phyloP scores from a whole-genome alignment of 2,329 filamentous ascomycete species.

The Graphilbum sp. region DNA sequence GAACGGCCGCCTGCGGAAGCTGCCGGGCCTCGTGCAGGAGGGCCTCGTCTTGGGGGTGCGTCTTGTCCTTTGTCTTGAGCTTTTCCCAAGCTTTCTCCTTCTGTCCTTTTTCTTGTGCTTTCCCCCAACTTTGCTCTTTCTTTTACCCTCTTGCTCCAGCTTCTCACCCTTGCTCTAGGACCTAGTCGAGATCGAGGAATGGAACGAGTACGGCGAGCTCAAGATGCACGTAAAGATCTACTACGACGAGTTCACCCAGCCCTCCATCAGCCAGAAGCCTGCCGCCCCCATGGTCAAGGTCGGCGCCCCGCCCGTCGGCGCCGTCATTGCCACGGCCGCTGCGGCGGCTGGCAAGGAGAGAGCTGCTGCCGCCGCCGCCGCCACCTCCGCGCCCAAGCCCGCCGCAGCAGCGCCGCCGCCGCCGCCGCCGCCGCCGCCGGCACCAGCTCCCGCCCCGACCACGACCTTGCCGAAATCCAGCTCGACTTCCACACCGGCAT shows the following conservation, averaged over 20 bases:
- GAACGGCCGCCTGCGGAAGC: conserved; percentile 48
- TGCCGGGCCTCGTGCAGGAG: conserved; percentile 79
- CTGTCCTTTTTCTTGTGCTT: too few relatives aligned
- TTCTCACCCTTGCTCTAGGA: conserved; percentile 38
- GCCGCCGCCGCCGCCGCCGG: too few relatives aligned
- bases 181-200: conserved; percentile 87
- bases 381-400: too few relatives aligned
- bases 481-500: too few relatives aligned
- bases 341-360: too few relatives aligned
- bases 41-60: conserved; percentile 65
- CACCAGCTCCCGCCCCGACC: too few relatives aligned
- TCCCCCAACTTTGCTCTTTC: too few relatives aligned
- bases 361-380: too few relatives aligned
- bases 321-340: too few relatives aligned
- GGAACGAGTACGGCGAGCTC: conserved; percentile 97
- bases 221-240: conserved; percentile 65
- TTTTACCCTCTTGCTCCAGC: not conserved
- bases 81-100: not conserved
- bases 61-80: not conserved
- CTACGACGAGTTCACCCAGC: conserved; percentile 45
- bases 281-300: conserved; percentile 17
- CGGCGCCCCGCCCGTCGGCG: not conserved
- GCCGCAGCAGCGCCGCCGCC: too few relatives aligned
- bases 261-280: conserved; percentile 35
- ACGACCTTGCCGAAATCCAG: too few relatives aligned